These are phyloP conservation scores for Juglanconis oblonga DNA, from an alignment of 2,329 filamentous ascomycete species.

Conservation along the genomic window DNA sequence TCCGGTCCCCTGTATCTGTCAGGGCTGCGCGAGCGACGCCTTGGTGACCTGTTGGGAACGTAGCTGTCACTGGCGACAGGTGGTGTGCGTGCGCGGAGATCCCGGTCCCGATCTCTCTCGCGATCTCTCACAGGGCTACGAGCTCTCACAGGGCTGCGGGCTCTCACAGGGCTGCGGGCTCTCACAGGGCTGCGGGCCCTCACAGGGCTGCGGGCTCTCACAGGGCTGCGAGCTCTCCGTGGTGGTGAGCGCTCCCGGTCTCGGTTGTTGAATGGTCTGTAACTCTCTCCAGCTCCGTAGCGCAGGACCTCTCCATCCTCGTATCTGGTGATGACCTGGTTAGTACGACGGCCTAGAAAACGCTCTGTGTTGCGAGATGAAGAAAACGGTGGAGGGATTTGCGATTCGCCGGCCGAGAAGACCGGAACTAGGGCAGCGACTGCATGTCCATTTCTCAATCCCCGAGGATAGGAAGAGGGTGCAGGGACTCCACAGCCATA, in stretches of 20 bases:
- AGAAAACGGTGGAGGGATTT: background rate
- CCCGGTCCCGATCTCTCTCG: constrained; percentile 32
- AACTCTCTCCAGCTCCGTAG: constrained; percentile 61
- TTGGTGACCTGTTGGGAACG: constrained; percentile 38
- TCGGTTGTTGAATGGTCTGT: constrained; percentile 51
- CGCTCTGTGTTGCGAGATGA: background rate
- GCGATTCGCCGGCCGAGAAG: background rate
- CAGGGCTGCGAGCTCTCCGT: constrained; percentile 23
- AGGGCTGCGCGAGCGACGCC: constrained; percentile 39
- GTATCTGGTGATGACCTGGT: constrained; percentile 38
- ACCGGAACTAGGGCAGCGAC: too few species aligned
- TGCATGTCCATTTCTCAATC: too few species aligned
- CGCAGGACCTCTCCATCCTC: constrained; percentile 61
- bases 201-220: constrained; percentile 27
- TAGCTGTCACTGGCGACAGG: constrained; percentile 37
- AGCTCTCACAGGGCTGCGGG: constrained; percentile 27
- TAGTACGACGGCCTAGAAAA: constrained; percentile 12
- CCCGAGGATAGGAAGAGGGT: too few species aligned
- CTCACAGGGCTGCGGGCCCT: constrained; percentile 29
- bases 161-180: constrained; percentile 26
- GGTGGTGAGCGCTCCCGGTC: constrained; percentile 27
- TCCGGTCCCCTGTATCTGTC: constrained; percentile 38
- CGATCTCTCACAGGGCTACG: constrained; percentile 29
- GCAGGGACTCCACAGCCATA: too few species aligned
- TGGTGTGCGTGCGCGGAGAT: constrained; percentile 25